Evolutionary conservation across 2,329 filamentous ascomycete species (phyloP).

Genomic region (Trichoderma oligosporum): DNA sequence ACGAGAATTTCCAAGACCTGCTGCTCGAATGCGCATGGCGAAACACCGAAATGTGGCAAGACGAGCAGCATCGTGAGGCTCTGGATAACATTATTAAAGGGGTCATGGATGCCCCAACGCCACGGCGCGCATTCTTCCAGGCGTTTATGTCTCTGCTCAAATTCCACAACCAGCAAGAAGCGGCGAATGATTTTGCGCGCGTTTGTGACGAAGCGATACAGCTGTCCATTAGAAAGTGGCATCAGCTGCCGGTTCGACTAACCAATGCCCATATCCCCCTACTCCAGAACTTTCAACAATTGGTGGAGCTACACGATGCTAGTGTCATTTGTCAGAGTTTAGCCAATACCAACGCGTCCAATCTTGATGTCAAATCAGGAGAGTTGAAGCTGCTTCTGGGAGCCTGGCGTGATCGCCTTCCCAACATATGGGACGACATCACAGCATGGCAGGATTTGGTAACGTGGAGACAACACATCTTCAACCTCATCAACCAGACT

Average conservation of each 20-base stretch:
- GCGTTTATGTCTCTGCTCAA: constrained; percentile 97
- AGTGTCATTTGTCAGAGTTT: constrained; percentile 94
- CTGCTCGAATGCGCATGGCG: constrained; percentile 94
- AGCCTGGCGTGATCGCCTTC: constrained; percentile 91
- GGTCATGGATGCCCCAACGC: constrained; percentile 94
- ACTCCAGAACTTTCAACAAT: constrained; percentile 93
- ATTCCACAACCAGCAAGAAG: constrained; percentile 84
- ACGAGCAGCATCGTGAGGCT: constrained; percentile 78
- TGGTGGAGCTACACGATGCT: constrained; percentile 95
- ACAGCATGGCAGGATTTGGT: constrained; percentile 98
- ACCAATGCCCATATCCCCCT: constrained; percentile 95
- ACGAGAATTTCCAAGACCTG: constrained; percentile 97
- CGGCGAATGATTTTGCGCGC: constrained; percentile 73
- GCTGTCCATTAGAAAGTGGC: constrained; percentile 95
- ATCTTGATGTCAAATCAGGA: constrained; percentile 89
- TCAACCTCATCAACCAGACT: constrained; percentile 91
- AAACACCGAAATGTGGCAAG: constrained; percentile 92
- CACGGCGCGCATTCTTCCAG: constrained; percentile 92
- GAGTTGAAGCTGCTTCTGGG: constrained; percentile 91
- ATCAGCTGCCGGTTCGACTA: constrained; percentile 89
- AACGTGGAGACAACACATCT: constrained; percentile 99
- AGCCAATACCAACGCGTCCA: constrained; percentile 74
- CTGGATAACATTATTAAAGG: constrained; percentile 93
- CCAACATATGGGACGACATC: constrained; percentile 99
- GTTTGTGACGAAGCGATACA: constrained; percentile 97